Evolutionary conservation across 1,284 basidiomycete genomes (phyloP), one percentile per base, ranked within the genome.

Genomic region (Sanghuangporus weigelae): DNA sequence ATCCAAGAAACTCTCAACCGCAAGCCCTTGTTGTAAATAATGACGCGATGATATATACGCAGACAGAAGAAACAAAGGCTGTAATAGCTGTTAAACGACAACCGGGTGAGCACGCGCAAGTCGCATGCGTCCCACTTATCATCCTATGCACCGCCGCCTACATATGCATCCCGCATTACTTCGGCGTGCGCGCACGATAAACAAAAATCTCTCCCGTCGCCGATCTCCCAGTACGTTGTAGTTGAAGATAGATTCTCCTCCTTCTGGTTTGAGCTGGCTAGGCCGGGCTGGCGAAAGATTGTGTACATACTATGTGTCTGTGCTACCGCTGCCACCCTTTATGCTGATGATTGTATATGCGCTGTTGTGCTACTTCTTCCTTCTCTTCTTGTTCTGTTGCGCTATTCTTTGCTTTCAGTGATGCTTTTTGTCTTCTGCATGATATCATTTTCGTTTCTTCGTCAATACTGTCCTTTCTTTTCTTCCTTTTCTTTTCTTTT

Each of bases 1-100:
- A 84, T 91, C 63, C 88, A 90, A 73, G 87, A 90, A 31, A 82
- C 80, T 68, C 79, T 92, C 64, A 81, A 78, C 66, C 85, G 87
- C 73, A 92, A 92, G 72, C 76, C 78, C 19, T 69, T 76, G 62
- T 73, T 59, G 23, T 59, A 36, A 40, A 59, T 59, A 59, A 50
- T 36, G 44, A 49, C 42, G 8, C 23, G 31, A n/a, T 35, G 38
- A 26, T 35, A 50, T n/a, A 26, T 12, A 44, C 19, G n/a, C 21
- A 49, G 49, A 16, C 46, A 11, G 31, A 55, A 39, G 8, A 19
- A 57, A 21, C 31, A 38, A 35, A 48, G 49, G 44, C 19, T 26
- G 46, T 31, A 2, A 16, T 31, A 12, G 12, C 46, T 35, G 26
- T 5, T 31, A 3, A 31, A 31, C 26, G 14, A 51, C 50, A 51